These are phyloP conservation scores for Glomus cerebriforme DNA, from an alignment of 192 early-diverging fungal species.

Conservation along the genomic window DNA sequence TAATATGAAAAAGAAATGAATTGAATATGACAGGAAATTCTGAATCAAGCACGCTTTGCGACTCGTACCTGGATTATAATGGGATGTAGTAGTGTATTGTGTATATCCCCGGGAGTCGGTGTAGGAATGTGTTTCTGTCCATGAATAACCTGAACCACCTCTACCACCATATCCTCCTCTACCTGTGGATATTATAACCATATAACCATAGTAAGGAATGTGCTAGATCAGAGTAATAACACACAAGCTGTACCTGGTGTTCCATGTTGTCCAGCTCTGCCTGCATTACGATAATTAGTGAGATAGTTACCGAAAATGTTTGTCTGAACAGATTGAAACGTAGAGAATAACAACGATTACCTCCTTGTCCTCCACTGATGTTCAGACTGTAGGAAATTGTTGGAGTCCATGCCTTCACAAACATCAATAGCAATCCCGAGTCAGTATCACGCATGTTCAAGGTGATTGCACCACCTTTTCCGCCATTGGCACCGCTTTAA, in stretches of 20 bases:
- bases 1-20: conserved; percentile 12
- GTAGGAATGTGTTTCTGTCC: conserved; percentile 5
- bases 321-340: not conserved
- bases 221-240: not conserved
- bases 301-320: not conserved
- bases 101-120: not conserved
- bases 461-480: conserved; percentile 27
- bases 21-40: not conserved
- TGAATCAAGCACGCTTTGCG: conserved; percentile 13
- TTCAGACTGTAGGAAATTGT: conserved; percentile 15
- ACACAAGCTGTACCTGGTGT: conserved; percentile 11
- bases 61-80: conserved; percentile 12
- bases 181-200: conserved; percentile 16
- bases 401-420: conserved; percentile 11
- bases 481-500: conserved; percentile 24
- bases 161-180: conserved; percentile 20
- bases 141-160: conserved; percentile 17
- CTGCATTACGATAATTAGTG: conserved; percentile 17
- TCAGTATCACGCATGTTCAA: conserved; percentile 19
- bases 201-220: not conserved
- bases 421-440: conserved; percentile 23
- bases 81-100: not conserved
- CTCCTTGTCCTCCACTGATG: conserved; percentile 17
- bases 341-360: conserved; percentile 18
- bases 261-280: conserved; percentile 22